Conservation (phyloP, 805 yeast species). For the Spencermartinsiella europaea region DNA sequence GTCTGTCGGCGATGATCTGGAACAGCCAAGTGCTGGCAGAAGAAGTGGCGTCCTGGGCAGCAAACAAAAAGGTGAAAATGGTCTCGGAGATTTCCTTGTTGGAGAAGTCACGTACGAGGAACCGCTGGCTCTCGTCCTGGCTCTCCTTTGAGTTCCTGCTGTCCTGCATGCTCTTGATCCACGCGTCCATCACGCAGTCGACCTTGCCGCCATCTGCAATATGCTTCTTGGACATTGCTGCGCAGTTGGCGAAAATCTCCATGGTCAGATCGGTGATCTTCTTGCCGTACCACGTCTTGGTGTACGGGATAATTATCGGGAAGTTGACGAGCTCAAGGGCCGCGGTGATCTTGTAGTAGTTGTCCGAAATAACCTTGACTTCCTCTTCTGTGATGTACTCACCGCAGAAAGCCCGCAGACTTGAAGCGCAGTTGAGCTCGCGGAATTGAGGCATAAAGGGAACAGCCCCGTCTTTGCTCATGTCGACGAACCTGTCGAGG, state of each 20-base stretch:
- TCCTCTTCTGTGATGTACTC: conserved; percentile 90
- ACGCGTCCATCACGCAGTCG: conserved; percentile 89
- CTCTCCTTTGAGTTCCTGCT: conserved; percentile 47
- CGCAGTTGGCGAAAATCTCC: conserved; percentile 85
- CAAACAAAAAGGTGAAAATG: conserved; percentile 92
- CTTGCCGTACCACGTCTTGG: conserved; percentile 98
- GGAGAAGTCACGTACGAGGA: conserved; percentile 73
- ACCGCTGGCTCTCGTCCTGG: conserved; percentile 48
- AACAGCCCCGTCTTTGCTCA: conserved; percentile 57
- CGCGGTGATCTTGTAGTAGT: conserved; percentile 86
- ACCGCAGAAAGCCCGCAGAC: conserved; percentile 93
- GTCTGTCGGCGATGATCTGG: conserved; percentile 93
- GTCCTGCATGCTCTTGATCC: conserved; percentile 82
- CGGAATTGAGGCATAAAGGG: conserved; percentile 91
- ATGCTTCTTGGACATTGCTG: conserved; percentile 77
- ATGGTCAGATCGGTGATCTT: conserved; percentile 89
- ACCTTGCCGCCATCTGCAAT: conserved; percentile 75
- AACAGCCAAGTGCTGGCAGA: conserved; percentile 97
- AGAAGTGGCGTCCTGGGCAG: conserved; percentile 97
- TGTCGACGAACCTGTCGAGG: conserved; percentile 56
- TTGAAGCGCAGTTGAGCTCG: conserved; percentile 92
- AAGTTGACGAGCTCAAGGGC: conserved; percentile 96
- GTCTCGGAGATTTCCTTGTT: conserved; percentile 94
- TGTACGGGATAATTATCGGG: conserved; percentile 92
- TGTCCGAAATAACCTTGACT: conserved; percentile 82